Conservation (phyloP, 2,329 filamentous ascomycete species). For the Xylaria sp. region DNA sequence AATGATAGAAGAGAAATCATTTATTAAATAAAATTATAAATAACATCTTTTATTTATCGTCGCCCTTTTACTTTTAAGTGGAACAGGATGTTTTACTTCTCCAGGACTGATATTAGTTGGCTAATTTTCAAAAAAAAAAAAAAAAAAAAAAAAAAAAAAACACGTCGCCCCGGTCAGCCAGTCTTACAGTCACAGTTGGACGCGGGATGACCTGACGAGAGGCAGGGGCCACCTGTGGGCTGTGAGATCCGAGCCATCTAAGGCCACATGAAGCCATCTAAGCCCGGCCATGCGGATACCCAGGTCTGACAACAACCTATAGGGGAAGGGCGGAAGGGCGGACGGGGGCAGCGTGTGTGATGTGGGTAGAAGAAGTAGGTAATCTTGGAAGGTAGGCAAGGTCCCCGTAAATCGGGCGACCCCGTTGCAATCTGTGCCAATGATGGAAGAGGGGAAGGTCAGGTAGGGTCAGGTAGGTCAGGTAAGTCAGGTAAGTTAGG, state of each 20-base stretch:
- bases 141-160: no score
- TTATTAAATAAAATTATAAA: neutral
- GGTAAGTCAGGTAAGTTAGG: no score
- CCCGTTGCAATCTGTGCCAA: slow-evolving; percentile 14
- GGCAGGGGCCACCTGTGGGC: slow-evolving; percentile 12
- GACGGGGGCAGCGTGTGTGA: neutral
- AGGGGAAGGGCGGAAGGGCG: slow-evolving; percentile 2
- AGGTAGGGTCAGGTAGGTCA: no score
- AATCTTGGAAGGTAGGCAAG: neutral
- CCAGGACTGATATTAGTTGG: no score
- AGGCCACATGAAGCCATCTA: slow-evolving; percentile 14
- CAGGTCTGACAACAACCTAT: slow-evolving; percentile 13
- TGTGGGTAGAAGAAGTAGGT: neutral
- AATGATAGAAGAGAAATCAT: neutral
- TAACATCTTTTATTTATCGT: neutral
- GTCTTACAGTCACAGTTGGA: neutral
- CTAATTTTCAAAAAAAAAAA: no score
- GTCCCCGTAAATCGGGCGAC: slow-evolving; percentile 5
- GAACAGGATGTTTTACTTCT: no score
- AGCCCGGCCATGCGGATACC: slow-evolving; percentile 16
- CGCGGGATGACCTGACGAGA: neutral
- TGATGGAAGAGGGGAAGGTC: neutral
- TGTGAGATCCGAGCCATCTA: slow-evolving; percentile 8
- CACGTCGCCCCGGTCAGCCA: neutral
- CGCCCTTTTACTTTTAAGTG: neutral